A percentile compares a stretch with the other conserved stretches of the same genome.
phyloP scores from a whole-genome alignment of 179 eudicot genomes.

The Camellia oleifera region DNA sequence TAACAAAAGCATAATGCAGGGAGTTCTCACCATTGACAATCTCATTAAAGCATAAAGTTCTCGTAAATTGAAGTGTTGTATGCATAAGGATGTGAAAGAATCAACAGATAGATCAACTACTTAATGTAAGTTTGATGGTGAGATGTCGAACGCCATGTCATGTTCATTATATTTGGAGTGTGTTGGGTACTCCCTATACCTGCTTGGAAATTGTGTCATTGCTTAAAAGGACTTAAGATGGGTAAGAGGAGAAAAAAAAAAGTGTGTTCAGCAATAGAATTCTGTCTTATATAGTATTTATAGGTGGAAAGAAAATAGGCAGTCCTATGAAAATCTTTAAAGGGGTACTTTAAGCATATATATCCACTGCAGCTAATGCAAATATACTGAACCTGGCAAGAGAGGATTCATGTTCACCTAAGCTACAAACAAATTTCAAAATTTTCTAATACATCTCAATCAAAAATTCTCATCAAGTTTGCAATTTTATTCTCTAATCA shows the following conservation, averaged over 20 bases:
- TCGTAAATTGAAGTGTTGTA: not conserved
- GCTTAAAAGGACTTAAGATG: not conserved
- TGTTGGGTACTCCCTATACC: not conserved
- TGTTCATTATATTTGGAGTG: not conserved
- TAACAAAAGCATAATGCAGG: not conserved
- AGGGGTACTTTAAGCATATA: not conserved
- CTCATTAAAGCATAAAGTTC: constrained; percentile 1
- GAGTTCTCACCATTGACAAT: not conserved
- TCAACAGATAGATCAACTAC: not conserved
- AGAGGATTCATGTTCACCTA: not conserved
- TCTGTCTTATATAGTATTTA: too few relatives aligned
- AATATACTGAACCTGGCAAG: not conserved
- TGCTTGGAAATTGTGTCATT: not conserved
- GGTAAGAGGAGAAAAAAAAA: not conserved
- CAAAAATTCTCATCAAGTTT: not conserved
- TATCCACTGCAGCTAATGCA: not conserved
- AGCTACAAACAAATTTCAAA: not conserved
- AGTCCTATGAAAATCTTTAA: too few relatives aligned
- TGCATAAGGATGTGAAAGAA: not conserved
- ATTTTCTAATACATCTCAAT: not conserved
- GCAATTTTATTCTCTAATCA: not conserved
- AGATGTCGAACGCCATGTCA: not conserved
- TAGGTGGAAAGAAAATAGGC: too few relatives aligned
- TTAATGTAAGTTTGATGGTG: not conserved
- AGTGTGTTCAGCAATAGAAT: not conserved